Percentiles rank a stretch among this genome's conserved stretches.
Evolutionary conservation across 371 early-diverging fungal genomes (phyloP).

Genomic region (Rhizopus stolonifer): DNA sequence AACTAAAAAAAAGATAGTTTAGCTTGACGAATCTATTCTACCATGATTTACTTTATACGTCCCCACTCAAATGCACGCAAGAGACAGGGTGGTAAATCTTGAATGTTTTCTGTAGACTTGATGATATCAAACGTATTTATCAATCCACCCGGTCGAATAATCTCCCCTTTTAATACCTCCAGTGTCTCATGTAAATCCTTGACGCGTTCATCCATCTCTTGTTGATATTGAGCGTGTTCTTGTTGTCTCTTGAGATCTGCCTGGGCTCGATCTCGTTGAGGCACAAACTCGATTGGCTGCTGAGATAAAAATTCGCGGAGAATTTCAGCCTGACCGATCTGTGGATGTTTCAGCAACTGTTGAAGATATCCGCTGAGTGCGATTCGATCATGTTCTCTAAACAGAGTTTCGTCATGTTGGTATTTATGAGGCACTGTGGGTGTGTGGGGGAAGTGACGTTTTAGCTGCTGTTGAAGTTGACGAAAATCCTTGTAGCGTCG

Average conservation of each 20-base stretch:
- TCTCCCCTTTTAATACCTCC: conserved; percentile 51
- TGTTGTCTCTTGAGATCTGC: conserved; percentile 42
- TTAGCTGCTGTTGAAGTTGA: conserved; percentile 29
- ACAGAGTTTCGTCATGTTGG: conserved; percentile 2
- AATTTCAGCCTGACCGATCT: conserved; percentile 32
- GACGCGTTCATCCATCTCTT: conserved; percentile 53
- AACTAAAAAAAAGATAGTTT: conserved; percentile 29
- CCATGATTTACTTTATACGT: conserved; percentile 49
- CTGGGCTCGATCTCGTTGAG: conserved; percentile 31
- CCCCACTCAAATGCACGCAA: conserved; percentile 65
- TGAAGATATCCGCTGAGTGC: conserved; percentile 48
- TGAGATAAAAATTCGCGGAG: conserved; percentile 46
- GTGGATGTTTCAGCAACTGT: conserved; percentile 27
- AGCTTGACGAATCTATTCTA: not conserved
- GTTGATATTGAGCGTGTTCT: conserved; percentile 43
- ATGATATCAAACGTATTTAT: conserved; percentile 40
- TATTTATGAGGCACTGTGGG: conserved; percentile 35
- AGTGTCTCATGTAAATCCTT: conserved; percentile 50
- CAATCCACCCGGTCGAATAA: conserved; percentile 57
- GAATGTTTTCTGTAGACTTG: conserved; percentile 35
- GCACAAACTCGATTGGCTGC: conserved; percentile 38
- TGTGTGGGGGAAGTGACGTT: conserved; percentile 18
- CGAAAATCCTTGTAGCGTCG: conserved; percentile 40
- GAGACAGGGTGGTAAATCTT: conserved; percentile 51
- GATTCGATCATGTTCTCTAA: conserved; percentile 57